Base-by-base conservation (phyloP, 768 basidiomycete species). In the Suillus occidentalis region DNA sequence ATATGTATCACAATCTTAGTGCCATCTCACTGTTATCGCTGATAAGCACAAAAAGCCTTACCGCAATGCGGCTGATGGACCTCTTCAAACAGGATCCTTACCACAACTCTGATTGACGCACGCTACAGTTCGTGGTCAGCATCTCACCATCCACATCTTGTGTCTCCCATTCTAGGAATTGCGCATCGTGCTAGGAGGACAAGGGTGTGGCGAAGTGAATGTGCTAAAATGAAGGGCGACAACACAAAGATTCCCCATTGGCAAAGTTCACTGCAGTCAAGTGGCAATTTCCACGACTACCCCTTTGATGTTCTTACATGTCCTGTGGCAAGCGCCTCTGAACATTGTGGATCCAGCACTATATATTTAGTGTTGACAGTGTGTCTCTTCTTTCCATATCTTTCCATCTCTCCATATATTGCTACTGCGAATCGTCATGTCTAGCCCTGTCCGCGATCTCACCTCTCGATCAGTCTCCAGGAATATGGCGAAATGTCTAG, bases 401-500 rank as follows among this genome's bases (percentile, higher is more conserved):
- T 42, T 58, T 34, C 65, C 64, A 50, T 2, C 62, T 39, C 62
- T 10, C 37, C 53, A 31, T 55, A 28, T 34, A 28, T 28, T 28
- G 28, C 28, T 28, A 28, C 28, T 28, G 42, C 18, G 6, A 18
- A 18, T 43, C 36, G 60, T 36, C 62, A 58, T 63, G 47, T 39
- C 63, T 28, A 1, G 58, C 7, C 39, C 68, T 49, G 66, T 68
- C 36, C 43, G 66, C 56, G 59, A 60, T 61, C 58, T 66, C 45
- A 67, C 68, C 36, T 20, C 67, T 45, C 72, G 71, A 67, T 67
- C 70, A 67, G 70, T 72, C 57, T 69, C 70, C 5, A 69, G 73
- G 37, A 69, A 75, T 42, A 57, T 71, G 52, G 72, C 75, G 42
- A 20, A 65, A 56, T 72, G 73, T 62, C 66, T 77, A 18, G 70